Evolutionary conservation across 495 filamentous ascomycete species (phyloP), one percentile per base, ranked within the genome.

Genomic region (Aspergillus wentii): DNA sequence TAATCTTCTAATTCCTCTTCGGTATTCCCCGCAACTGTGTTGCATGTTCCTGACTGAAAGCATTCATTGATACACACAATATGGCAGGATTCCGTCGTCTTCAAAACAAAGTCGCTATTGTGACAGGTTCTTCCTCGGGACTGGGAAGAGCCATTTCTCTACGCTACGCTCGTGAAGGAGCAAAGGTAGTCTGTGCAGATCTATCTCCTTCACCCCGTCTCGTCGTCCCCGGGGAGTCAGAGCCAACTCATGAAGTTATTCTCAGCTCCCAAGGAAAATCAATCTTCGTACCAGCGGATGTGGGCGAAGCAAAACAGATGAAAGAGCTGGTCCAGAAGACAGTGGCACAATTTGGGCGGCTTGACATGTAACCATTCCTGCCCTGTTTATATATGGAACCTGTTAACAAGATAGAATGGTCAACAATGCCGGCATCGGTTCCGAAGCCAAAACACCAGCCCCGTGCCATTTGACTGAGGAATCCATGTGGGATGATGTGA

Each of bases 391-490:
- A 0, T 18, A 5, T 41, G 8, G 4, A 32, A 27, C n/a, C 2
- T 19, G 14, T 33, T 40, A 18, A 10, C 21, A 13, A 8, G 3
- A 25, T 33, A 71, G 64, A 10, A 54, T 79, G 46, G 61, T 73
- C 28, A 76, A 76, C 42, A 77, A 79, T 44, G 74, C 72, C 9
- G 75, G 72, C 8, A 59, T 72, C 2, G 29, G 21, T 8, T 16
- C 46, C 9, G 46, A 57, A 21, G 47, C 40, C 30, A 35, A 21
- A 0, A 21, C 29, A 3, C 54, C 57, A 0, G 30, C 20, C 0
- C 40, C 36, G 8, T 30, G 71, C 9, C 65, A 73, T 41, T 49
- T 65, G 17, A 54, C 54, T 5, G 40, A 35, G 2, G 63, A 71
- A 27, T 37, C 55, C 0, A 41, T 45, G 2, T 76, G 52, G 44